phyloP scores from a whole-genome alignment of 345 rosid genomes.

The Abelmoschus esculentus region DNA sequence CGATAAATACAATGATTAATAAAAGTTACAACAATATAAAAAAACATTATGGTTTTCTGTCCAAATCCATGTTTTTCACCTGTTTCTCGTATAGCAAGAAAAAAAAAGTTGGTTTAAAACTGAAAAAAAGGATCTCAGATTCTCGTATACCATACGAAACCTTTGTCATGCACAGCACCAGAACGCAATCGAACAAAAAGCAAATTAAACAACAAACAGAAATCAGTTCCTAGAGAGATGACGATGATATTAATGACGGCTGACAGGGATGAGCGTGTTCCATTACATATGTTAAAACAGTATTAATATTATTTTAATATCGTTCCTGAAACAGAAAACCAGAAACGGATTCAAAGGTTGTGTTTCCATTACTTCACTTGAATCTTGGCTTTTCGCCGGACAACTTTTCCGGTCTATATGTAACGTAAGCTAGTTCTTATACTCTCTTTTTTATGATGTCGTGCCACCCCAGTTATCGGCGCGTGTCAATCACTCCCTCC shows the following conservation, averaged over 20 bases:
- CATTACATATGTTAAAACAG: background rate
- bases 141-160: constrained; percentile 19
- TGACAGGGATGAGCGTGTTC: constrained; percentile 18
- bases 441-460: background rate
- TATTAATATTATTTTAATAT: background rate
- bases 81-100: background rate
- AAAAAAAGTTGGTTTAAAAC: background rate
- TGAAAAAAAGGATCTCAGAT: background rate
- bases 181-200: constrained; percentile 10
- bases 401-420: background rate
- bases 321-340: background rate
- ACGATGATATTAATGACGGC: background rate
- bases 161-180: background rate
- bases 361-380: background rate
- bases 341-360: background rate
- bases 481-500: background rate
- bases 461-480: background rate
- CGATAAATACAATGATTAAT: too few relatives aligned
- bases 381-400: background rate
- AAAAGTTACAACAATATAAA: too few relatives aligned
- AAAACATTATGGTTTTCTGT: background rate
- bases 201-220: background rate
- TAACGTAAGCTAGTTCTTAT: background rate
- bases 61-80: constrained; percentile 7
- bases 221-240: background rate